Conservation (phyloP, 2,329 filamentous ascomycete genomes). For the Harringtonia aguacate region DNA sequence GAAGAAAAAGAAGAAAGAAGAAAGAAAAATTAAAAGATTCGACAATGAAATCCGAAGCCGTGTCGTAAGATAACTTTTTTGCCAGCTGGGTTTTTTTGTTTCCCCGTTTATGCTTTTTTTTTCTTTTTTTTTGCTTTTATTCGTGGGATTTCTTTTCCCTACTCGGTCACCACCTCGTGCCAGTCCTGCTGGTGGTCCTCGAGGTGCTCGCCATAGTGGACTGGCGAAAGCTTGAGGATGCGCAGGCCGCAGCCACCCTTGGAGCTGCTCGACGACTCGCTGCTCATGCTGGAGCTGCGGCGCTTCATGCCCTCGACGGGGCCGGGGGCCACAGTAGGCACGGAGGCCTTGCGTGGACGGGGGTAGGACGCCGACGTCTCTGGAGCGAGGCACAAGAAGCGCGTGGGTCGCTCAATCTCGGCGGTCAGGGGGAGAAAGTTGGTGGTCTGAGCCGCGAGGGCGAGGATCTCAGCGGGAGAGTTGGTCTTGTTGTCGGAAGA, state of each 20-base stretch:
- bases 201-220: slow-evolving; percentile 51
- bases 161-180: slow-evolving; percentile 34
- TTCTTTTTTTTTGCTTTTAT: background rate
- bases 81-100: no score
- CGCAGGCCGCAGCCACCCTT: slow-evolving; percentile 26
- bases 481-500: slow-evolving; percentile 8
- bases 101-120: no score
- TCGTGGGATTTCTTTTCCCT: background rate
- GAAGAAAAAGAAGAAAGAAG: no score
- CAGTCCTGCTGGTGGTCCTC: slow-evolving; percentile 48
- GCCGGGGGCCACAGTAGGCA: slow-evolving; percentile 1
- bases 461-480: slow-evolving; percentile 5
- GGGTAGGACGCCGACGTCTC: slow-evolving; percentile 47
- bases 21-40: background rate
- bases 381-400: slow-evolving; percentile 49
- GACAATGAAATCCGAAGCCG: no score
- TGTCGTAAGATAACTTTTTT: no score
- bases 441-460: slow-evolving; percentile 16
- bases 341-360: slow-evolving; percentile 21
- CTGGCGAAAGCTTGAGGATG: slow-evolving; percentile 54
- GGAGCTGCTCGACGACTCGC: slow-evolving; percentile 22
- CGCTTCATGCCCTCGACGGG: slow-evolving; percentile 21
- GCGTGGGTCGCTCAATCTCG: slow-evolving; percentile 12
- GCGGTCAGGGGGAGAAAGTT: slow-evolving; percentile 12
- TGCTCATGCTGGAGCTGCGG: slow-evolving; percentile 45